These are phyloP conservation scores for Paramecium octaurelia DNA, from an alignment of 73 alveolate genomes.

Conservation along the genomic window DNA sequence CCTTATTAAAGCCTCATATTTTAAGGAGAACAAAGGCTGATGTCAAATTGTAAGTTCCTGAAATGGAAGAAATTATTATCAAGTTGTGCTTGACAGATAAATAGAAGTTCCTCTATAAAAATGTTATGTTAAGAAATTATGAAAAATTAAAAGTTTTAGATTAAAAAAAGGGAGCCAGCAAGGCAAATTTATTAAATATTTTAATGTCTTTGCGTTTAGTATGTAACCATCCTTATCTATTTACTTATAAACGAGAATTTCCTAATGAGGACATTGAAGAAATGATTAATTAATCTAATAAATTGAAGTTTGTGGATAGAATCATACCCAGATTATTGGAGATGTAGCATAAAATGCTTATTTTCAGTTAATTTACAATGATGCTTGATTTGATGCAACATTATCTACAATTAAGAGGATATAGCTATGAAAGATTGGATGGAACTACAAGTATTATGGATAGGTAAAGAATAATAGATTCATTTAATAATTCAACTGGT, in stretches of 20 bases:
- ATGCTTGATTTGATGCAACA: conserved; percentile 91
- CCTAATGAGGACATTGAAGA: conserved; percentile 95
- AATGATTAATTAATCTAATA: conserved; percentile 87
- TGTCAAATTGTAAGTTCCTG: conserved; percentile 88
- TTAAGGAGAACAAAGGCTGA: conserved; percentile 91
- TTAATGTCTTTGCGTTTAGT: conserved; percentile 96
- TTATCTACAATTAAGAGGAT: conserved; percentile 41
- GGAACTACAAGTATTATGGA: conserved; percentile 56
- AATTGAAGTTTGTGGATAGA: conserved; percentile 91
- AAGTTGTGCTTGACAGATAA: conserved; percentile 84
- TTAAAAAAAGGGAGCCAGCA: conserved; percentile 31
- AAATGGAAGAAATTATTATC: conserved; percentile 88
- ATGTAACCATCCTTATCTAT: conserved; percentile 98
- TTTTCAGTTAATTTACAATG: conserved; percentile 97
- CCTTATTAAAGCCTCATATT: conserved; percentile 87
- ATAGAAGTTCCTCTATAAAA: conserved; percentile 86
- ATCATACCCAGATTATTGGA: conserved; percentile 86
- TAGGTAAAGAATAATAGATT: conserved; percentile 51
- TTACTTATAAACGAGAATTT: conserved; percentile 68
- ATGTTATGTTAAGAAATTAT: conserved; percentile 80
- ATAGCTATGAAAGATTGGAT: conserved; percentile 58
- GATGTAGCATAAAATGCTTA: conserved; percentile 87
- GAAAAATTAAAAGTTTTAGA: conserved; percentile 80
- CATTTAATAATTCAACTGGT: conserved; percentile 29
- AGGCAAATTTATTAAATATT: conserved; percentile 55